Conservation (phyloP, 2,329 filamentous ascomycete species). For the Trichoderma sp. region DNA sequence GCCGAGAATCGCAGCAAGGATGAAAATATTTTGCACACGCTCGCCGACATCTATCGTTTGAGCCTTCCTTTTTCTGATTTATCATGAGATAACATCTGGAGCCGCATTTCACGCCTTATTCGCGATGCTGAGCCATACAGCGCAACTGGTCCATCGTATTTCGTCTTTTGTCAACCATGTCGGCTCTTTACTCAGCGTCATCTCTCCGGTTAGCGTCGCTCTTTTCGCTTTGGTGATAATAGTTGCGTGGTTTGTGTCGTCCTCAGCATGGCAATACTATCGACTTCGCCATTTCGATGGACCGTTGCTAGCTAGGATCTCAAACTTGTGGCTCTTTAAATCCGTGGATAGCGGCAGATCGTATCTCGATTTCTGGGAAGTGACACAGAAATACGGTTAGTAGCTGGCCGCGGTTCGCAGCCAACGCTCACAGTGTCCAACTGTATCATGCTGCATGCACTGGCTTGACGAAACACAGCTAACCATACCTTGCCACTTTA, state of each 20-base stretch:
- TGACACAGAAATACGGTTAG: conserved; percentile 16
- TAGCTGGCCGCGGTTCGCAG: neutral
- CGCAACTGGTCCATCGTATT: neutral
- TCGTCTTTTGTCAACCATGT: neutral
- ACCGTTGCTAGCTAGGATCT: conserved; percentile 1
- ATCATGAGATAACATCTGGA: neutral
- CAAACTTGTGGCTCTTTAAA: conserved; percentile 3
- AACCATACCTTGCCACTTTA: neutral
- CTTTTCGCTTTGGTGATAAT: neutral
- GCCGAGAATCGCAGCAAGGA: neutral
- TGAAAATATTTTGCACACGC: neutral
- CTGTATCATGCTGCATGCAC: neutral
- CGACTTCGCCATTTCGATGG: conserved; percentile 18
- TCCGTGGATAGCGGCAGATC: conserved; percentile 8
- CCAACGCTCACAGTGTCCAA: neutral
- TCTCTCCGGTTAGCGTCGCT: neutral
- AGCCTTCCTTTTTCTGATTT: neutral
- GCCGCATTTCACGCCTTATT: neutral
- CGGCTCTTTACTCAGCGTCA: neutral
- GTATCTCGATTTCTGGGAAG: conserved; percentile 15
- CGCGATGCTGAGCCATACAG: neutral
- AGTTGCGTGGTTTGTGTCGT: neutral
- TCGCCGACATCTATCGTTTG: neutral
- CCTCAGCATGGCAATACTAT: conserved; percentile 1
- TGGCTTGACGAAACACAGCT: neutral